Evolutionary conservation across 345 rosid species (phyloP).

Genomic region (Noccaea caerulescens): DNA sequence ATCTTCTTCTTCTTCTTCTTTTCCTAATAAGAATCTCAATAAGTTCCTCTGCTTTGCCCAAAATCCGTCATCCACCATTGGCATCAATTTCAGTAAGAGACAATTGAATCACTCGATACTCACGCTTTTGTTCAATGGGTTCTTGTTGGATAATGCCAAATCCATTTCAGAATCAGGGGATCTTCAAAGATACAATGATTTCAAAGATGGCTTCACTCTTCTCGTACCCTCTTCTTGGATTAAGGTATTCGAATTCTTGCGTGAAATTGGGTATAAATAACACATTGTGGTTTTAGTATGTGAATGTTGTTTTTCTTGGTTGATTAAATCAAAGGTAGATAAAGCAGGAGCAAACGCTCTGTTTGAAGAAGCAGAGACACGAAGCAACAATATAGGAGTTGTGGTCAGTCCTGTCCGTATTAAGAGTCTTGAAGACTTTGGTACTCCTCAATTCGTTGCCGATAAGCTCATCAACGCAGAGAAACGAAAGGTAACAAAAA

Average conservation of each 20-base stretch:
- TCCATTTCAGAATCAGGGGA: conserved; percentile 39
- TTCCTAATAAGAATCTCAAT: background rate
- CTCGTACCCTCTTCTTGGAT: conserved; percentile 77
- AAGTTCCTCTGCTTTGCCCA: conserved; percentile 27
- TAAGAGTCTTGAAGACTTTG: conserved; percentile 67
- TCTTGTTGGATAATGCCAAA: conserved; percentile 38
- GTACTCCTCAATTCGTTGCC: conserved; percentile 79
- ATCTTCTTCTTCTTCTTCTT: conserved; percentile 3
- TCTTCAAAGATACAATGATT: conserved; percentile 69
- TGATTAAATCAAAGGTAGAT: conserved; percentile 54
- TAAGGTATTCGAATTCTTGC: conserved; percentile 51
- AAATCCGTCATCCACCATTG: conserved; percentile 5
- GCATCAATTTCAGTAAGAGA: conserved; percentile 55
- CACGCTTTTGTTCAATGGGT: conserved; percentile 54
- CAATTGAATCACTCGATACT: conserved; percentile 54
- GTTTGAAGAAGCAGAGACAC: conserved; percentile 71
- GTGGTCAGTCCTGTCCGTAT: conserved; percentile 91
- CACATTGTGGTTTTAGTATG: no score
- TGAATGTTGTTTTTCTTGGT: no score
- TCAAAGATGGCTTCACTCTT: conserved; percentile 71
- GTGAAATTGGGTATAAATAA: background rate
- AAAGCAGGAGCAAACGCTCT: conserved; percentile 89
- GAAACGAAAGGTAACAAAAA: conserved; percentile 62
- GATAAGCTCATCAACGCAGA: conserved; percentile 90
- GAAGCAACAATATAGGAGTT: conserved; percentile 79